Conservation (phyloP, 345 rosid species). For the Euclidium syriacum region DNA sequence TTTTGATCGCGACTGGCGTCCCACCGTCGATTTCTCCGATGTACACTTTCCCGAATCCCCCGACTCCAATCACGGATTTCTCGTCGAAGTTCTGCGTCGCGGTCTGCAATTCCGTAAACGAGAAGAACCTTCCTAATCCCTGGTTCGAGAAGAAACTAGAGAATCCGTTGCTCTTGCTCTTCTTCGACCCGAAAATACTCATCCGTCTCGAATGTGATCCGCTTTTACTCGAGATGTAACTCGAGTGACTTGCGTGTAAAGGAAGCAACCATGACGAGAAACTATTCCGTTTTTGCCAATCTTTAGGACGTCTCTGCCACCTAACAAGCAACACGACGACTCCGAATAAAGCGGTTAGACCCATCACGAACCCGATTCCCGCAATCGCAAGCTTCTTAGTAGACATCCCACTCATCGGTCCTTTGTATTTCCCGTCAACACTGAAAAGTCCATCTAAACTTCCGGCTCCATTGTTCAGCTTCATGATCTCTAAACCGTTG, state of each 20-base stretch:
- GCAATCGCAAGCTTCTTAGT: slow-evolving; percentile 51
- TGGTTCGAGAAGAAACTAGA: slow-evolving; percentile 54
- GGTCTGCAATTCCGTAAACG: slow-evolving; percentile 49
- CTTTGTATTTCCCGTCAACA: slow-evolving; percentile 33
- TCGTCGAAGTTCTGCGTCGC: slow-evolving; percentile 72
- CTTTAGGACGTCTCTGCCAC: slow-evolving; percentile 53
- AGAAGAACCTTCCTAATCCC: slow-evolving; percentile 59
- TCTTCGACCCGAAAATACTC: slow-evolving; percentile 51
- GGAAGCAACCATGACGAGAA: slow-evolving; percentile 78
- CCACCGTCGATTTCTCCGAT: slow-evolving; percentile 64
- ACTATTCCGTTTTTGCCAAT: slow-evolving; percentile 57
- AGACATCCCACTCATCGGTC: slow-evolving; percentile 3
- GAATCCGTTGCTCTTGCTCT: slow-evolving; percentile 43
- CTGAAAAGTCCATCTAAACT: slow-evolving; percentile 53
- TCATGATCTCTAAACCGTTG: slow-evolving; percentile 73
- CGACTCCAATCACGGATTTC: slow-evolving; percentile 66
- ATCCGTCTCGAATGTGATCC: slow-evolving; percentile 50
- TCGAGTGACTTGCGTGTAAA: slow-evolving; percentile 38
- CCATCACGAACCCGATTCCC: slow-evolving; percentile 47
- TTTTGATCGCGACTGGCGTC: slow-evolving; percentile 54
- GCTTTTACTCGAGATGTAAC: slow-evolving; percentile 48
- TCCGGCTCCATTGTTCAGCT: slow-evolving; percentile 51
- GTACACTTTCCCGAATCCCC: slow-evolving; percentile 87
- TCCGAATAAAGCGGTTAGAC: slow-evolving; percentile 38
- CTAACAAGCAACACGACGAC: slow-evolving; percentile 40